Base-by-base conservation (phyloP, 495 filamentous ascomycete genomes). In the Achaetomiella virescens region DNA sequence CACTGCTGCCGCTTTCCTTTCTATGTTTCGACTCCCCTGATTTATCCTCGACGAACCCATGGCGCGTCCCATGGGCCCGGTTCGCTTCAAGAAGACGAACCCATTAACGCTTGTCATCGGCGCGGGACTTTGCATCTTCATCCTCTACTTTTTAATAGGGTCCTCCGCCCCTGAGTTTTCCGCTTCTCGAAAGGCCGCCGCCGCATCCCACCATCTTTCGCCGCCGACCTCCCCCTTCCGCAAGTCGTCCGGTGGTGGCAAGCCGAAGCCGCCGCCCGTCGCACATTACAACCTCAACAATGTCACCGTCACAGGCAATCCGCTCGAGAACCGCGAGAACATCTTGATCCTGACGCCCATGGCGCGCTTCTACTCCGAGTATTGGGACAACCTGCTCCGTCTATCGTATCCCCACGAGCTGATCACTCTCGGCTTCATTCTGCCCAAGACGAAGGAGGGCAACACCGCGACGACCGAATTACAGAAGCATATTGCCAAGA, bases 341-440 rank as follows among this genome's bases (percentile, higher is more conserved):
- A 78, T 98, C 55, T 84, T 97, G 42, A 86, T 98, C 67, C 82
- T 97, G 56, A 97, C 93, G 0, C 93, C 93, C 3, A 83, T 97
- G 66, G 88, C 89, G 41, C 81, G 86, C 62, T 98, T 97, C 75
- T 97, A 96, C 72, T 84, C 86, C 60, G 85, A 75, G 59, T 97
- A 96, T 77, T 97, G 95, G 95, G 86, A 91, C 61, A 97, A 97
- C 67, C 76, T 98, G n/a, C 72, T 89, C 40, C 81, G 82, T 59
- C 76, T 98, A 43, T 78, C 71, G 63, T 98, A 96, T 68, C 95
- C 93, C 9, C 95, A 95, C 73, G 90, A 96, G 43, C 77, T 97
- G 40, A 90, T 98, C 64, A 90, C 89, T 0, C 76, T 98, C 22
- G 93, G 89, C n/a, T 98, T 97, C 72, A 98, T 98, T 65, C 82